phyloP scores from a whole-genome alignment of 345 rosid genomes.

The Leavenworthia alabamica region DNA sequence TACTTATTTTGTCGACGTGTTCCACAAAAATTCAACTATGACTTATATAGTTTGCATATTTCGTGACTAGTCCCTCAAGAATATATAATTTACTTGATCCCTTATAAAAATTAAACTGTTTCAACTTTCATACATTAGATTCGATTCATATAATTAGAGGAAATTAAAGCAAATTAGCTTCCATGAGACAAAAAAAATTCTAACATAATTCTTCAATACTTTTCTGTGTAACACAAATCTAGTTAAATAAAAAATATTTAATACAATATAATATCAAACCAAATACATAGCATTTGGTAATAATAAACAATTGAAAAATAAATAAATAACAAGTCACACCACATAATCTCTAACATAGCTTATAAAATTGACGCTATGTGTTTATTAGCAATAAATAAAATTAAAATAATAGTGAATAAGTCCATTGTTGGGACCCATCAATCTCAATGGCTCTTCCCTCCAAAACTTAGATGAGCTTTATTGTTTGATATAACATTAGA shows the following conservation, averaged over 20 bases:
- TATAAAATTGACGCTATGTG: conserved; percentile 28
- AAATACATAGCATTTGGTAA: conserved; percentile 11
- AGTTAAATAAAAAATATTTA: too few relatives aligned
- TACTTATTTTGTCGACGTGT: neutral
- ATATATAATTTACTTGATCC: too few relatives aligned
- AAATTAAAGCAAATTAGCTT: too few relatives aligned
- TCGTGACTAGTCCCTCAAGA: too few relatives aligned
- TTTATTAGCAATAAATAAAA: conserved; percentile 2
- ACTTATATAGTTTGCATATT: neutral
- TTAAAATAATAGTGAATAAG: conserved; percentile 6
- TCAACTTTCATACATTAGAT: too few relatives aligned
- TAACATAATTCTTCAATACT: too few relatives aligned
- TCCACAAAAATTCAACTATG: neutral
- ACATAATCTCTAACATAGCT: conserved; percentile 27
- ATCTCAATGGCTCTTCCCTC: conserved; percentile 26
- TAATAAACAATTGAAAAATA: too few relatives aligned
- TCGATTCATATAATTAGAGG: too few relatives aligned
- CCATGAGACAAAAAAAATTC: neutral
- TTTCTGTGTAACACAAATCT: conserved; percentile 1
- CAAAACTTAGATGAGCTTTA: conserved; percentile 26
- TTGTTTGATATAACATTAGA: conserved; percentile 15
- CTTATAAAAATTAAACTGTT: too few relatives aligned
- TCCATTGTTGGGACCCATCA: conserved; percentile 27
- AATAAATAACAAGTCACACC: too few relatives aligned
- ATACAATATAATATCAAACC: conserved; percentile 7